These are phyloP conservation scores for Curvularia lunata DNA, from an alignment of 2,329 filamentous ascomycete genomes.

Conservation along the genomic window DNA sequence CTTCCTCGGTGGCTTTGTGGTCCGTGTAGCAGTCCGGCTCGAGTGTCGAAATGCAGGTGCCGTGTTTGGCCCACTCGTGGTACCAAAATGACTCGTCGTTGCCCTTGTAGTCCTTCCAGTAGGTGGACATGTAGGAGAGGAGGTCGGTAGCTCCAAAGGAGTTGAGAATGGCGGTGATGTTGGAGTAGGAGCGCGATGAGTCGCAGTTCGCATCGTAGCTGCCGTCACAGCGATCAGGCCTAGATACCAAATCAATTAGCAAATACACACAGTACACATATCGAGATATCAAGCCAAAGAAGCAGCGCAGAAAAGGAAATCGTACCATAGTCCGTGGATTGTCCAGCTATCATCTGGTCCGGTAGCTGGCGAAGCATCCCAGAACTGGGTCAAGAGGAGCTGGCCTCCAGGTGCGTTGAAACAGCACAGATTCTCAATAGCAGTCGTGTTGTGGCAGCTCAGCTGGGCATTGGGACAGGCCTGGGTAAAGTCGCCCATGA, in stretches of 20 bases:
- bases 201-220: constrained; percentile 73
- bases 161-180: constrained; percentile 68
- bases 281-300: not conserved
- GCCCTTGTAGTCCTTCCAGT: constrained; percentile 74
- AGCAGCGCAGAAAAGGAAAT: constrained; percentile 1
- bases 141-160: constrained; percentile 62
- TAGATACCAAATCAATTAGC: constrained; percentile 13
- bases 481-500: constrained; percentile 34
- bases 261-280: not conserved
- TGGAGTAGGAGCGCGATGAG: constrained; percentile 64
- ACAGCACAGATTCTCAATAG: constrained; percentile 71
- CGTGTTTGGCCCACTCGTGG: constrained; percentile 76
- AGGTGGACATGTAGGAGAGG: constrained; percentile 70
- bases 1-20: constrained; percentile 66
- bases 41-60: constrained; percentile 75
- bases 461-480: constrained; percentile 53
- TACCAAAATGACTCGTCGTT: constrained; percentile 70
- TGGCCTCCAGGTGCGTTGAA: constrained; percentile 76
- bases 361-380: constrained; percentile 70
- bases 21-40: constrained; percentile 67
- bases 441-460: constrained; percentile 69
- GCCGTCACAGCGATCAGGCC: constrained; percentile 68
- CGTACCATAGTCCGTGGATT: constrained; percentile 71
- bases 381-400: constrained; percentile 77
- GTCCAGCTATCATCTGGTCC: constrained; percentile 76